Conservation (phyloP, 345 rosid genomes). For the Linum usitatissimum region DNA sequence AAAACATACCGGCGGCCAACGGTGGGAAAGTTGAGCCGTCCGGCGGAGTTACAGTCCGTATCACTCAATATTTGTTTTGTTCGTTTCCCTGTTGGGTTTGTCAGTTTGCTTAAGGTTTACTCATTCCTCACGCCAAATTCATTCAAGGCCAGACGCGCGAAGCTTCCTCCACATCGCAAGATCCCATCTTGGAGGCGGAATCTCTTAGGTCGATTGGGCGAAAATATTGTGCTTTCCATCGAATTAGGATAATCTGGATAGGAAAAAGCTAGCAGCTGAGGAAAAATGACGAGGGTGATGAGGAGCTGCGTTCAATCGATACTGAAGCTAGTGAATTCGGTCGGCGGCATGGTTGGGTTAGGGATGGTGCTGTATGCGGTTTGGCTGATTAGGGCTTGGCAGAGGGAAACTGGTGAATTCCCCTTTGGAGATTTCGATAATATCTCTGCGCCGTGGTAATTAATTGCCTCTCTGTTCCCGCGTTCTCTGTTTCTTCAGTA, state of each 20-base stretch:
- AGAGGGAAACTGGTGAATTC: constrained; percentile 38
- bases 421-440: constrained; percentile 33
- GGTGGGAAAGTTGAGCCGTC: too few relatives aligned
- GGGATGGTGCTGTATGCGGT: constrained; percentile 56
- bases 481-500: constrained; percentile 3
- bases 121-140: neutral
- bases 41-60: too few relatives aligned
- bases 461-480: neutral
- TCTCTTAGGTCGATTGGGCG: neutral
- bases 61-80: neutral
- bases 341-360: constrained; percentile 77
- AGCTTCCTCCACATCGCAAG: neutral
- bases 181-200: neutral
- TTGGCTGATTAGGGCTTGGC: constrained; percentile 76
- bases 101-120: neutral
- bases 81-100: neutral
- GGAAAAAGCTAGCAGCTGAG: neutral
- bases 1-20: too few relatives aligned
- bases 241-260: constrained; percentile 4
- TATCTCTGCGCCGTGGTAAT: constrained; percentile 59
- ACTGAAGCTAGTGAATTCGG: constrained; percentile 63
- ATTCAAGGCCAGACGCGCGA: neutral
- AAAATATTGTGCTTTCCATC: neutral
- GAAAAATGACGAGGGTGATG: constrained; percentile 33
- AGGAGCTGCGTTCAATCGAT: constrained; percentile 64